Base-by-base conservation (phyloP, 495 filamentous ascomycete species). In the Neurospora discreta region DNA sequence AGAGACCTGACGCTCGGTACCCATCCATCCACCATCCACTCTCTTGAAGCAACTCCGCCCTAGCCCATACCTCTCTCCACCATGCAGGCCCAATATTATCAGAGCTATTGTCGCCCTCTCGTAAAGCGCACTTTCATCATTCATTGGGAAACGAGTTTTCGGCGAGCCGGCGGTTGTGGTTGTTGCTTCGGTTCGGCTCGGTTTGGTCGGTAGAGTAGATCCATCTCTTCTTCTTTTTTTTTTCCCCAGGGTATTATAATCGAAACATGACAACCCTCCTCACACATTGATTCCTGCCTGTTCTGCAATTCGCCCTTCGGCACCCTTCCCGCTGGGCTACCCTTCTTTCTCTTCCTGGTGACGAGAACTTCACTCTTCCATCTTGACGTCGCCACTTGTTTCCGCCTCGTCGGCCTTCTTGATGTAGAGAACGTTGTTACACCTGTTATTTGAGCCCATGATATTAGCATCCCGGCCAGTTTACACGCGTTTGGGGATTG, bases 371-470 rank as follows among this genome's bases (percentile, higher is more conserved):
- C 26, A n/a, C 71, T 85, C 89, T 40, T 87, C 84, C 90, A 91
- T 92, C 75, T 83, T 85, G 36, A 83, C 83, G 75, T 91, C 89
- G 42, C 76, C 80, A 68, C 82, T 77, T 36, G 71, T 10, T 77
- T 75, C 70, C 44, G 87, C 86, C 79, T 89, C 85, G 75, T 90
- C 89, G 39, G 88, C 86, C 30, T 84, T 86, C 71, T 90, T 89
- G 80, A 99, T 94, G 90, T 92, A 99, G 67, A 99, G 86, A 39
- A 99, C 95, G 77, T 99, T 99, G 81, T 99, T 81, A 72, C 78
- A 78, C 58, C 78, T 75, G 36, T 30, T 40, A 38, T 40, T 40
- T 13, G 23, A n/a, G 18, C 36, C 30, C 41, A 43, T 43, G 0
- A 16, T 43, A n/a, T 43, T 43, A 43, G 41, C 41, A 43, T 6